Evolutionary conservation across 768 basidiomycete species (phyloP).

Genomic region (Lactarius hengduanensis): DNA sequence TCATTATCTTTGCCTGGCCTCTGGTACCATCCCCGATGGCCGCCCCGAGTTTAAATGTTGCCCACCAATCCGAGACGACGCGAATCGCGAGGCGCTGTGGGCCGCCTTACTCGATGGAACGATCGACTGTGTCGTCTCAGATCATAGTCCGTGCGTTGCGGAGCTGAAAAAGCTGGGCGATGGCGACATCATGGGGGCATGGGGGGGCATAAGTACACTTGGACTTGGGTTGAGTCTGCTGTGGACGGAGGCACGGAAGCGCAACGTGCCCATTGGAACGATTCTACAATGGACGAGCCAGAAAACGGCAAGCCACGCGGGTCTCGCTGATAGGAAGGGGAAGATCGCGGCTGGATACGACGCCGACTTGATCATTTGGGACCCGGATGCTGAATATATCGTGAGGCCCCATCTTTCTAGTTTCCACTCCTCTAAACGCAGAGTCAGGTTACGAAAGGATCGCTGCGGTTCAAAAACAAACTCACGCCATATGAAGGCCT

Average conservation of each 20-base stretch:
- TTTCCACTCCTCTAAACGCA: not conserved
- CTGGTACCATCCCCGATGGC: slow-evolving; percentile 70
- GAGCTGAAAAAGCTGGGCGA: slow-evolving; percentile 76
- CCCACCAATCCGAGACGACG: slow-evolving; percentile 79
- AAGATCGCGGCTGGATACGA: slow-evolving; percentile 69
- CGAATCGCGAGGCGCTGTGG: slow-evolving; percentile 79
- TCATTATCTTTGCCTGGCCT: slow-evolving; percentile 84
- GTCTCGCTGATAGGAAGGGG: slow-evolving; percentile 70
- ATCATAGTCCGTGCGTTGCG: slow-evolving; percentile 89
- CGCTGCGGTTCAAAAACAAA: slow-evolving; percentile 90
- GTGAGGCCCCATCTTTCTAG: slow-evolving; percentile 32
- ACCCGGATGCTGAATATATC: slow-evolving; percentile 53
- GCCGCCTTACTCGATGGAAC: slow-evolving; percentile 74
- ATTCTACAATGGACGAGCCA: slow-evolving; percentile 75
- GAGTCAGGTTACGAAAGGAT: slow-evolving; percentile 66
- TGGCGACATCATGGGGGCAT: slow-evolving; percentile 84
- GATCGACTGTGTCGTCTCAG: slow-evolving; percentile 93
- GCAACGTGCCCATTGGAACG: slow-evolving; percentile 55
- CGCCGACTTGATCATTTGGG: slow-evolving; percentile 86
- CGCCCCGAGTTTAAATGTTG: slow-evolving; percentile 93
- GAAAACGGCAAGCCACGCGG: slow-evolving; percentile 77
- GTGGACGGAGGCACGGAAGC: slow-evolving; percentile 77
- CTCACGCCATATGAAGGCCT: slow-evolving; percentile 85
- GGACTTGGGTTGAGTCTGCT: slow-evolving; percentile 86
- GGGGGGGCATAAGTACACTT: slow-evolving; percentile 93